These are phyloP conservation scores for Scheffersomyces lignicola DNA, from an alignment of 1,139 yeast genomes.

Conservation along the genomic window DNA sequence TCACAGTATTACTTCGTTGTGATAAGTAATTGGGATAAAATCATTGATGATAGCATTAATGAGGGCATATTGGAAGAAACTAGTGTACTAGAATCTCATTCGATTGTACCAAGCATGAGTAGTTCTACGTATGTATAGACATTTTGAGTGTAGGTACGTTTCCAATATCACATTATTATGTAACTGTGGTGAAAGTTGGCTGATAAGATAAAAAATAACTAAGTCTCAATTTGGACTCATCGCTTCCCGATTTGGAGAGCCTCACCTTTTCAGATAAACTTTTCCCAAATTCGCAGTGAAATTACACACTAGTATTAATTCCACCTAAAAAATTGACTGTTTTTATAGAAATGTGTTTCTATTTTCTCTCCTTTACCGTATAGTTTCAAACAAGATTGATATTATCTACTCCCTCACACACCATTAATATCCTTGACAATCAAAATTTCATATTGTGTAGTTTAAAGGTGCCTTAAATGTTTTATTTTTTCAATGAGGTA, in stretches of 20 bases:
- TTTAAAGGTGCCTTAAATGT: neutral
- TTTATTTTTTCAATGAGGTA: neutral
- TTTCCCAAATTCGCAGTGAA: constrained; percentile 3
- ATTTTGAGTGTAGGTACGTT: too few relatives aligned
- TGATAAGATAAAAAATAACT: too few relatives aligned
- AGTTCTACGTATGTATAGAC: constrained; percentile 7
- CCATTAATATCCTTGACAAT: neutral
- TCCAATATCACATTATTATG: too few relatives aligned
- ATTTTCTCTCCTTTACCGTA: too few relatives aligned
- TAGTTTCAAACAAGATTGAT: neutral
- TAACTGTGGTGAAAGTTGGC: too few relatives aligned
- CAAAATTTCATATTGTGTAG: neutral
- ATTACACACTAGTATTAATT: constrained; percentile 1
- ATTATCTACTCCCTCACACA: neutral
- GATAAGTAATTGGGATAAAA: constrained; percentile 57
- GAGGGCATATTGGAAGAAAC: constrained; percentile 44
- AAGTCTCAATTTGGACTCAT: too few relatives aligned
- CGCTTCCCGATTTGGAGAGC: too few relatives aligned
- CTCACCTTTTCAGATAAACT: too few relatives aligned
- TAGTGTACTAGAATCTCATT: constrained; percentile 31
- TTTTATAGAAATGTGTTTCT: too few relatives aligned
- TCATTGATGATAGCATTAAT: constrained; percentile 43
- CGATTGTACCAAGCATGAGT: constrained; percentile 37
- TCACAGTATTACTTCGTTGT: constrained; percentile 47
- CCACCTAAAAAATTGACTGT: neutral